phyloP scores from a whole-genome alignment of 768 basidiomycete species.

The Obba rivulosa region DNA sequence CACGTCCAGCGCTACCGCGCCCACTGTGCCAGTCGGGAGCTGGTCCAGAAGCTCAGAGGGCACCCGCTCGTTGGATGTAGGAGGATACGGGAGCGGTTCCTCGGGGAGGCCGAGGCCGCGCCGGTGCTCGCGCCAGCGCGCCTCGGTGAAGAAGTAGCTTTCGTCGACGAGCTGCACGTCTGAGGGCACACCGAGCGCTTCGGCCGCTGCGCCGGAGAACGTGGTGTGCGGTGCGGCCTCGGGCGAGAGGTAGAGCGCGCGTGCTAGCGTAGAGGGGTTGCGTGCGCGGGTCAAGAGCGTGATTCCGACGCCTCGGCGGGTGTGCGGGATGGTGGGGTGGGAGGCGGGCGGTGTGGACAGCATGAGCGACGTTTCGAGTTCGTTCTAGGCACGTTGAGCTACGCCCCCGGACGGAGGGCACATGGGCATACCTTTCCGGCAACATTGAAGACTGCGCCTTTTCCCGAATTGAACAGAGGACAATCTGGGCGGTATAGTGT shows the following conservation, averaged over 20 bases:
- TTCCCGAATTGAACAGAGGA: conserved; percentile 74
- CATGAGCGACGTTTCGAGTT: conserved; percentile 80
- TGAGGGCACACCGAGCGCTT: conserved; percentile 48
- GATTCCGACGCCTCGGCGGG: conserved; percentile 57
- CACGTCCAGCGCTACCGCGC: conserved; percentile 75
- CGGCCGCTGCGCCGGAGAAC: conserved; percentile 62
- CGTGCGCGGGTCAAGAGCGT: conserved; percentile 61
- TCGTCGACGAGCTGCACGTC: conserved; percentile 61
- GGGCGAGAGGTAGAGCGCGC: conserved; percentile 68
- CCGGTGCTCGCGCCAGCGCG: conserved; percentile 74
- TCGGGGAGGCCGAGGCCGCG: conserved; percentile 70
- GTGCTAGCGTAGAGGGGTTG: conserved; percentile 71
- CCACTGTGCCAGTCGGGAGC: conserved; percentile 75
- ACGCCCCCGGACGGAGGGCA: neutral
- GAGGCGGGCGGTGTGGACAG: conserved; percentile 70
- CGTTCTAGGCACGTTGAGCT: conserved; percentile 45
- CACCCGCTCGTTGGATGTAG: conserved; percentile 14
- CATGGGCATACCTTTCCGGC: conserved; percentile 58
- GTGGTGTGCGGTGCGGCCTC: conserved; percentile 59
- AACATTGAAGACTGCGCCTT: conserved; percentile 79
- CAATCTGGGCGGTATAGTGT: conserved; percentile 58
- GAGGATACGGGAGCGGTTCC: conserved; percentile 41
- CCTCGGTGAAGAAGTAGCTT: conserved; percentile 73
- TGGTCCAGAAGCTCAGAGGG: conserved; percentile 40
- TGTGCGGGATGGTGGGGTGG: conserved; percentile 51